Percentiles rank a stretch among this genome's conserved stretches.
phyloP scores from a whole-genome alignment of 2,329 filamentous ascomycete genomes.

The Penicillium italicum region DNA sequence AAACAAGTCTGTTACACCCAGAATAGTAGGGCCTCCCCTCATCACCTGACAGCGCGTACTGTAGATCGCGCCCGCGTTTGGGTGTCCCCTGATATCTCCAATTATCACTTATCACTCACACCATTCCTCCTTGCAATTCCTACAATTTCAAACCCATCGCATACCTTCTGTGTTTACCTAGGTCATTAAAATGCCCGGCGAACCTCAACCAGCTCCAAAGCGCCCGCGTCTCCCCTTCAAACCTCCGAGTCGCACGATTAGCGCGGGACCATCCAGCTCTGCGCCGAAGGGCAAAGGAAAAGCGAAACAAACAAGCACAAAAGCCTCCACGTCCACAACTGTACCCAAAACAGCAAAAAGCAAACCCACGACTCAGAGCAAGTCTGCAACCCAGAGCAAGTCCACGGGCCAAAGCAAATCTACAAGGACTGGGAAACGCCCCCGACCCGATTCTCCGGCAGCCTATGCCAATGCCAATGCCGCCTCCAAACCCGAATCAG shows the following conservation, averaged over 20 bases:
- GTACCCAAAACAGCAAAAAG: not conserved
- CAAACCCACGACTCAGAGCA: slow-evolving; percentile 10
- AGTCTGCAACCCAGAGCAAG: slow-evolving; percentile 11
- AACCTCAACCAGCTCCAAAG: slow-evolving; percentile 34
- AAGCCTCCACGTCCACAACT: slow-evolving; percentile 9
- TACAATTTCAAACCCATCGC: not conserved
- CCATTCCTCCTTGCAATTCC: not conserved
- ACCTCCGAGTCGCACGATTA: slow-evolving; percentile 38
- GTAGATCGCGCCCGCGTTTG: slow-evolving; percentile 16
- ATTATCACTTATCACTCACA: not conserved
- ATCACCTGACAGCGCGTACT: slow-evolving; percentile 26
- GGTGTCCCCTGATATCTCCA: not conserved
- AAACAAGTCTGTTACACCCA: not conserved
- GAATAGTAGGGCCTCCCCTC: not conserved
- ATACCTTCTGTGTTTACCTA: not conserved
- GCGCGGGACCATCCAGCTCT: slow-evolving; percentile 21
- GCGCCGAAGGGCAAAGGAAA: slow-evolving; percentile 22
- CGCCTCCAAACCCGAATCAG: slow-evolving; percentile 14
- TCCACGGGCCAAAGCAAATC: slow-evolving; percentile 10
- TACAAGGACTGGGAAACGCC: slow-evolving; percentile 12
- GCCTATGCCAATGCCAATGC: slow-evolving; percentile 9
- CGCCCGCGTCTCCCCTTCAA: slow-evolving; percentile 45
- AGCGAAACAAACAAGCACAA: slow-evolving; percentile 14
- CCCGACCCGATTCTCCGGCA: slow-evolving; percentile 12
- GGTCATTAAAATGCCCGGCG: slow-evolving; percentile 25